Base-by-base conservation (phyloP, 2,329 filamentous ascomycete genomes). In the Periconia sp. region DNA sequence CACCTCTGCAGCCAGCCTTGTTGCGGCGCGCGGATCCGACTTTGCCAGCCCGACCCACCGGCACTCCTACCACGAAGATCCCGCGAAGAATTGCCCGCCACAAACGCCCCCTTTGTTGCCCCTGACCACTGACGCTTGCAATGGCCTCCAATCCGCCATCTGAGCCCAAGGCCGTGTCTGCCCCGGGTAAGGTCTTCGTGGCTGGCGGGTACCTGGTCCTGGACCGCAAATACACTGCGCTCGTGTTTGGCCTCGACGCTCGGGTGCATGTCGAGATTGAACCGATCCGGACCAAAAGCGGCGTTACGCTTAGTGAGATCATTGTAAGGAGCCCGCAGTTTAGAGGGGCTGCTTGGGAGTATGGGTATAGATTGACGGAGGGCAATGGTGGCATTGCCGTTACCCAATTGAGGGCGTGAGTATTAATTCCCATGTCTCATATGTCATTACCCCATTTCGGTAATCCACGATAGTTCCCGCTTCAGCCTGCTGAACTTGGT, bases 181-280 rank as follows among this genome's bases (percentile, higher is more conserved):
- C 94, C 16, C 94, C 94, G 13, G 94, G 94, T 58, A 99, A 99
- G 77, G 94, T 99, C 48, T 82, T 99, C 53, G 82, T 97, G 40
- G 90, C 92, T 4, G 94, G 94, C 52, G 94, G 94, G 49, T 99
- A 97, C 72, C 84, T 97, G 32, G 92, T 96, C 16, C 85, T 99
- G 32, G 92, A 97, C 74, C 84, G 89, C 48, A 78, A 81, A 48
- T 91, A 96, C 72, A 94, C 88, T 3, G 92, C 86, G 24, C 76
- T 84, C 13, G 83, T 86, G 4, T 84, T 85, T 57, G 83, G 81
- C 22, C 77, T 86, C 36, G 77, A 85, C 65, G 83, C 83, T 32
- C 75, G 83, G 43, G 85, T 86, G 23, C 82, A 86, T 63, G 78
- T 82, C 30, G 67, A 78, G 48, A 77, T 85, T 30, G 75, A 82